Conservation (phyloP, 306 rosid species). For the Pyrus communis region DNA sequence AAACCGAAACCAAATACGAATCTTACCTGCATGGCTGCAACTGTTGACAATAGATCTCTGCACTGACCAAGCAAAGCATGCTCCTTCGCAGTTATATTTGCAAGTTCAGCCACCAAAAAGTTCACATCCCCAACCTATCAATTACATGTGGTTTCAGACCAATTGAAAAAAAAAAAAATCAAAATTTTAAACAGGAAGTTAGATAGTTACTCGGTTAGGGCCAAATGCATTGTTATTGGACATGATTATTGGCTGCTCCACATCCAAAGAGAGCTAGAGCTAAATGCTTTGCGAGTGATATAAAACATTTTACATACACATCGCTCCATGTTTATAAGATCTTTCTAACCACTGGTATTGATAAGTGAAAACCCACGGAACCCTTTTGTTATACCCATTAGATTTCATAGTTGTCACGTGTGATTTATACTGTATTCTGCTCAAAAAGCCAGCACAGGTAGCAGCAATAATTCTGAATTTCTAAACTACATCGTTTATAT, state of each 20-base stretch:
- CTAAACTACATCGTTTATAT: background rate
- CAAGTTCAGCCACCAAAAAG: conserved; percentile 54
- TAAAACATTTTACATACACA: background rate
- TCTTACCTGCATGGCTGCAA: conserved; percentile 67
- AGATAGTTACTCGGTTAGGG: background rate
- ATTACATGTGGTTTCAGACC: conserved; percentile 22
- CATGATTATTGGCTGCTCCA: background rate
- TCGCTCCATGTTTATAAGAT: background rate
- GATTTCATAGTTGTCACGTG: background rate
- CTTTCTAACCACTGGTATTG: background rate
- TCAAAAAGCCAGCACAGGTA: background rate
- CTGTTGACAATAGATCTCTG: conserved; percentile 57
- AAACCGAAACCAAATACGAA: conserved; percentile 9
- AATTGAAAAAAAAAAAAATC: background rate
- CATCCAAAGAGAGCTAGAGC: background rate
- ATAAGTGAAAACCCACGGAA: background rate
- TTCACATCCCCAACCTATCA: conserved; percentile 69
- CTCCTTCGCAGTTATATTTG: conserved; percentile 62
- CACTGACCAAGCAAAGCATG: conserved; percentile 69
- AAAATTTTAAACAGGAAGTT: background rate
- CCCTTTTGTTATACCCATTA: background rate
- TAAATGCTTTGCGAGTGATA: background rate
- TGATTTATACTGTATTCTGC: background rate
- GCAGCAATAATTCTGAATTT: background rate
- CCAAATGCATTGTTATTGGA: background rate